phyloP scores from a whole-genome alignment of 768 basidiomycete species.

The Tricholoma sp. region DNA sequence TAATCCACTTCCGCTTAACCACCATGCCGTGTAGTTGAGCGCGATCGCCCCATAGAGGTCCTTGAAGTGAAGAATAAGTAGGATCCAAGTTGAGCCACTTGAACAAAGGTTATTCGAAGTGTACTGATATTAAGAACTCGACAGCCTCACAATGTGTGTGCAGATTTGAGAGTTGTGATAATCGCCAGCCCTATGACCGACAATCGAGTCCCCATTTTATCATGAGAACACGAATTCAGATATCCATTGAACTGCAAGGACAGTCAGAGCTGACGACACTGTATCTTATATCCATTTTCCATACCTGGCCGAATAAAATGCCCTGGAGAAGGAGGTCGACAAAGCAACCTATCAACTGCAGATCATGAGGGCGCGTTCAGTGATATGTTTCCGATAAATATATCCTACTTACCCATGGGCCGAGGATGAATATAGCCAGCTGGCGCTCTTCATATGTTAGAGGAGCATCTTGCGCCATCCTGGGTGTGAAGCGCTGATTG shows the following conservation, averaged over 20 bases:
- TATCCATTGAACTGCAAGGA: constrained; percentile 22
- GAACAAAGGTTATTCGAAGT: constrained; percentile 7
- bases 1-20: constrained; percentile 23
- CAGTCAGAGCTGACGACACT: background rate
- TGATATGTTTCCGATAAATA: background rate
- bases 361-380: background rate
- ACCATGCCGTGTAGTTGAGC: constrained; percentile 28
- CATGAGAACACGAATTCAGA: constrained; percentile 17
- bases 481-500: background rate
- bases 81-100: constrained; percentile 21
- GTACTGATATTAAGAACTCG: background rate
- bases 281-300: background rate
- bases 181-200: constrained; percentile 20
- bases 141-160: constrained; percentile 22
- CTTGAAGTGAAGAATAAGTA: constrained; percentile 21
- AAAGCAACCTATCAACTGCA: constrained; percentile 24
- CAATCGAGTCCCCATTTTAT: constrained; percentile 15
- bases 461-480: constrained; percentile 1
- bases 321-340: constrained; percentile 26
- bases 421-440: constrained; percentile 22
- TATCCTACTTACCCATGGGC: constrained; percentile 25
- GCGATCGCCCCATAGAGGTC: constrained; percentile 23
- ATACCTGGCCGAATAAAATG: constrained; percentile 25
- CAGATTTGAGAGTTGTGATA: constrained; percentile 24
- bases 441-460: constrained; percentile 21